A percentile compares a stretch with the other conserved stretches of the same genome.
These are phyloP conservation scores for Ceratobasidium sp. DNA, from an alignment of 1,284 basidiomycete genomes.

Conservation along the genomic window DNA sequence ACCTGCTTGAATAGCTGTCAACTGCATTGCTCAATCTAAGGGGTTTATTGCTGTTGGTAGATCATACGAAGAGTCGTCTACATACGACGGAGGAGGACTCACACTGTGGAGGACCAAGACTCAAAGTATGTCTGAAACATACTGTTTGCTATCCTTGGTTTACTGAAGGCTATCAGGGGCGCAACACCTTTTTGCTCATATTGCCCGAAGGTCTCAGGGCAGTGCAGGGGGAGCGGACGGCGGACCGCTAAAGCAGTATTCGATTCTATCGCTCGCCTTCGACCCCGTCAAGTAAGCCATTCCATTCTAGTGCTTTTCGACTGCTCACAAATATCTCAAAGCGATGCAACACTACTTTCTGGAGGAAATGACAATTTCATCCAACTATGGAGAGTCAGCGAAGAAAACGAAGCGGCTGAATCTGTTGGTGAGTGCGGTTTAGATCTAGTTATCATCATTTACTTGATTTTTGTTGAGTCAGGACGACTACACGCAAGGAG, in stretches of 20 bases:
- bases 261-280: slow-evolving; percentile 13
- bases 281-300: slow-evolving; percentile 11
- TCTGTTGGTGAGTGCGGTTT: slow-evolving; percentile 11
- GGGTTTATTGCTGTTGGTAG: slow-evolving; percentile 33
- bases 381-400: slow-evolving; percentile 22
- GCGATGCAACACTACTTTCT: slow-evolving; percentile 18
- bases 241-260: slow-evolving; percentile 14
- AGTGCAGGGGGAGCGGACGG: background rate
- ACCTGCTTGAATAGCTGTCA: slow-evolving; percentile 6
- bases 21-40: slow-evolving; percentile 31
- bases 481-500: background rate
- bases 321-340: background rate
- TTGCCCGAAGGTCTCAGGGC: background rate
- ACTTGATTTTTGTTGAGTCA: background rate
- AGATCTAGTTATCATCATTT: background rate
- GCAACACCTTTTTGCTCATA: slow-evolving; percentile 29
- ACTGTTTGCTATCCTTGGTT: background rate
- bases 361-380: slow-evolving; percentile 19
- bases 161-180: slow-evolving; percentile 4
- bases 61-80: slow-evolving; percentile 28
- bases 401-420: slow-evolving; percentile 19
- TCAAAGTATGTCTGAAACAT: slow-evolving; percentile 7
- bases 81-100: slow-evolving; percentile 32
- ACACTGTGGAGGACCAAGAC: slow-evolving; percentile 24
- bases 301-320: background rate